Evolutionary conservation across 805 yeast genomes (phyloP), one percentile per base, ranked within the genome.

Genomic region (Metschnikowia anglica): DNA sequence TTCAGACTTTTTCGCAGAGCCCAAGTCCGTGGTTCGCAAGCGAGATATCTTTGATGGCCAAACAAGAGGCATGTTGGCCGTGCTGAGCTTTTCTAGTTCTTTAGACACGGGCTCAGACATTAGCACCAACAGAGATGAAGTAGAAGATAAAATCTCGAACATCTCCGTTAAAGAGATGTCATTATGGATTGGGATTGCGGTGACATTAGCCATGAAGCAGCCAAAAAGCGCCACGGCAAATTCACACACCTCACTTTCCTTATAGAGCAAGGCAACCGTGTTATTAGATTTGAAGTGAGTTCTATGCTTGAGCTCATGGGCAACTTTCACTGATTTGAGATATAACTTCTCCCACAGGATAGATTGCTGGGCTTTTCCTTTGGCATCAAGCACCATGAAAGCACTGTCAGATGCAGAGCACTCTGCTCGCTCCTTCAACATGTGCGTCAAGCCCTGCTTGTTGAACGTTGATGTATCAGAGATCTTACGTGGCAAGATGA

Each of bases 271-370:
- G 24, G 88, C 79, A 0, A 91, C 95, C 26, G 95, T 75, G 59
- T 88, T 97, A 53, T 87, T 88, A 25, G 86, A 79, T 58, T 82
- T 85, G 23, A 88, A 65, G 1, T 87, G 80, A 10, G 85, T 72
- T 54, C 83, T 83, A 56, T 84, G 88, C 34, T 80, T 73, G 47
- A 88, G 83, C 59, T 83, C 85, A 60, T 83, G 88, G 0, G 97
- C 96, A 7, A 93, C 83, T 55, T 86, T 88, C 58, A 88, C 95
- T 0, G 97, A 85, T 53, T 83, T 79, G 30, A 83, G 61, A 50
- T 88, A 85, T 12, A 93, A 70, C 58, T 88, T 89, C 45, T 88
- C 97, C 99, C 99, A 93, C 1, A 91, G 73, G 11, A 91, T 84
- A 0, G 85, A 67, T 26, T 72, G 72, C 0, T 77, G 70, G 56